These are phyloP conservation scores for Trypanosoma mega DNA, from an alignment of 208 protist species.

Conservation along the genomic window DNA sequence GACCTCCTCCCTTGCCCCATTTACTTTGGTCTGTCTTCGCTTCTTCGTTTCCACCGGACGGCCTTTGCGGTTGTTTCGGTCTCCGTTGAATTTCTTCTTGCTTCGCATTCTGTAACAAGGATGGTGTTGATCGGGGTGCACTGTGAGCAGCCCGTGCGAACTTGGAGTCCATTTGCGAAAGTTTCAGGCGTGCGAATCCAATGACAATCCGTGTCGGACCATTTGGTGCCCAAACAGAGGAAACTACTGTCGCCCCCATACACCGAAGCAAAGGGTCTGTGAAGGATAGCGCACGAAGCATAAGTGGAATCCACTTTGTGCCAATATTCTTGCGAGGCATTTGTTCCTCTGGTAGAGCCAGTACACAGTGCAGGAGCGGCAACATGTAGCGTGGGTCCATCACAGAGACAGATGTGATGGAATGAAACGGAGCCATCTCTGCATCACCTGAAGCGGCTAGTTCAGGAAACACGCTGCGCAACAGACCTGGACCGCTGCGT, in stretches of 20 bases:
- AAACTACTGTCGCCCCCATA: conserved; percentile 46
- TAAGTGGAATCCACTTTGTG: conserved; percentile 52
- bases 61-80: background rate
- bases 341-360: conserved; percentile 42
- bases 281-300: conserved; percentile 74
- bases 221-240: conserved; percentile 48
- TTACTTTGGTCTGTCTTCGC: conserved; percentile 1
- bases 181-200: conserved; percentile 72
- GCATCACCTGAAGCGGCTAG: conserved; percentile 45
- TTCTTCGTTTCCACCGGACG: too few species aligned
- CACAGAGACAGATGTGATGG: conserved; percentile 23
- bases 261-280: conserved; percentile 48
- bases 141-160: conserved; percentile 1
- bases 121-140: conserved; percentile 6
- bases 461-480: conserved; percentile 75
- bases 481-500: conserved; percentile 34
- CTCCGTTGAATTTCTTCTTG: too few species aligned
- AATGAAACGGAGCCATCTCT: conserved; percentile 41
- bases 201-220: conserved; percentile 54
- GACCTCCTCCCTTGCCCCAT: background rate
- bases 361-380: conserved; percentile 75
- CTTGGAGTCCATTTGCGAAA: conserved; percentile 49
- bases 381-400: conserved; percentile 83
- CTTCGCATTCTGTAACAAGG: too few species aligned
- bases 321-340: conserved; percentile 40